Base-by-base conservation (phyloP, 352 stramenopile genomes). In the Phytophthora tubulina region DNA sequence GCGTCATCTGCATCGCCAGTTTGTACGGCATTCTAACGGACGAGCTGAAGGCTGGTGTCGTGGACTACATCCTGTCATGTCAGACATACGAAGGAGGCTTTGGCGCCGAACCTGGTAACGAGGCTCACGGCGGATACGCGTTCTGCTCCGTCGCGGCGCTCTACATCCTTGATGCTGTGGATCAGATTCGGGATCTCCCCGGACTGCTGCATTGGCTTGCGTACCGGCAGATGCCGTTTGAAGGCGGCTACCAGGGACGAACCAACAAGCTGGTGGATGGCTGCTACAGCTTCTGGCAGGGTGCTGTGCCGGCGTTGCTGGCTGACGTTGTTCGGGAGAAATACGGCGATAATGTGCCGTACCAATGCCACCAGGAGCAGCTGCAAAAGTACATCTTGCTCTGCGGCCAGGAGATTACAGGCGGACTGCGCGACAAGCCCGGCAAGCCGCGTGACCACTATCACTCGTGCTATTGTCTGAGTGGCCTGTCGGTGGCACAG, bases 261-360 rank as follows among this genome's bases (percentile, higher is more conserved):
- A 98, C 96, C 6, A 99, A 99, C 85, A 99, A 99, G 75, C 82
- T 99, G 4, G 98, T 99, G 10, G 98, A 99, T 75, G 97, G 97
- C 0, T 99, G 98, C 82, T 99, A 99, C 78, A 99, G 94, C n/a
- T 99, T 99, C 79, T 99, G 98, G 97, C 95, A 99, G 71, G 98
- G 97, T 11, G 95, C 93, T 14, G 74, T 97, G 48, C 83, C 92
- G 4, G 92, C 91, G 6, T 73, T 99, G 27, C 68, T 98, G 6
- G 81, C 79, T 46, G 73, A 88, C 17, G 63, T 75, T 42, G 62
- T 92, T 5, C 63, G 75, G 2, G 64, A 80, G 11, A 67, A 63
- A n/a, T 84, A 77, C 27, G 76, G 71, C 7, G 64, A 75, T 4
- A 57, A 78, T 14, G 63, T 78, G 17, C 64, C 79, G 31, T 92